A percentile compares a stretch with the other conserved stretches of the same genome.
These are phyloP conservation scores for Seiridium cupressi DNA, from an alignment of 2,329 filamentous ascomycete species.

Conservation along the genomic window DNA sequence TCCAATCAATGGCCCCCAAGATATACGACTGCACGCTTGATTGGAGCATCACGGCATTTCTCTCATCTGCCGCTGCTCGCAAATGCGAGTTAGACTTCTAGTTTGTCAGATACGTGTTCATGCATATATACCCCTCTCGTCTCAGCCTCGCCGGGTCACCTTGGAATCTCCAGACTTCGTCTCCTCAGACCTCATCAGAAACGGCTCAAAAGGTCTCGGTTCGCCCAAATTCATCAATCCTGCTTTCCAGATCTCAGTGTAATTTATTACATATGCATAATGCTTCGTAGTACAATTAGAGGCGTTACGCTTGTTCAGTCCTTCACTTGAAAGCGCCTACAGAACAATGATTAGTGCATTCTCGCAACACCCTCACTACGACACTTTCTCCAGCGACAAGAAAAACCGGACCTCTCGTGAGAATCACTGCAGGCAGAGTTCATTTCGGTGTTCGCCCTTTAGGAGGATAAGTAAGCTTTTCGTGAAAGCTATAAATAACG, in stretches of 20 bases:
- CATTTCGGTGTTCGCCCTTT: not conserved
- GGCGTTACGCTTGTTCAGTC: not conserved
- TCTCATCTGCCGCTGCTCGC: constrained; percentile 6
- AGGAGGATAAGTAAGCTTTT: not conserved
- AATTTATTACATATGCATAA: not conserved
- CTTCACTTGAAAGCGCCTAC: not conserved
- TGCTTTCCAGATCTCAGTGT: not conserved
- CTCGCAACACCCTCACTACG: not conserved
- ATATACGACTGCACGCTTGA: constrained; percentile 5
- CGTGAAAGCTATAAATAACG: not conserved
- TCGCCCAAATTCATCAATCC: not conserved
- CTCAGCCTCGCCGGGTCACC: constrained; percentile 3
- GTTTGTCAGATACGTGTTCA: constrained; percentile 5
- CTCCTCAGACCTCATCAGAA: not conserved
- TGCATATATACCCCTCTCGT: constrained; percentile 7
- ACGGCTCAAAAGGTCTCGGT: not conserved
- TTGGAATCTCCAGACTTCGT: not conserved
- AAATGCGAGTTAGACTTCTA: constrained; percentile 6
- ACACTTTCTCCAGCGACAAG: not conserved
- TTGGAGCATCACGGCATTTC: constrained; percentile 7
- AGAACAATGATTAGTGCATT: constrained; percentile 8
- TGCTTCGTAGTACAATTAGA: not conserved
- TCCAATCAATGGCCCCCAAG: constrained; percentile 5
- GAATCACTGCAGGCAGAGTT: not conserved
- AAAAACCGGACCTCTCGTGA: not conserved